phyloP scores from a whole-genome alignment of 345 rosid genomes.

The Eucalyptus curtisii region DNA sequence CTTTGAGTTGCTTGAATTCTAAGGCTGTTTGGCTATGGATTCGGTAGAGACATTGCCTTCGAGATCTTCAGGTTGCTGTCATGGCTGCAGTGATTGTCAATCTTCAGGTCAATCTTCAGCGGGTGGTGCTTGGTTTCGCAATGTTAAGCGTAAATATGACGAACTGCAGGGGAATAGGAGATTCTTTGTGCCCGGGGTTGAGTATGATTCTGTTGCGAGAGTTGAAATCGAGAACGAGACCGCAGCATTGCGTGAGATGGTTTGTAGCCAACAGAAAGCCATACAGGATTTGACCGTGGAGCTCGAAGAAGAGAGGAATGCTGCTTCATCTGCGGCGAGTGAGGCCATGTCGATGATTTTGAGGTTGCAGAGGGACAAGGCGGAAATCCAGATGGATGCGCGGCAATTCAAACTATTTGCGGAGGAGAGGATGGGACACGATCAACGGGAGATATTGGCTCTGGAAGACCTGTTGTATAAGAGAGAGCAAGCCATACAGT shows the following conservation, averaged over 20 bases:
- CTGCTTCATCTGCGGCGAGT: conserved; percentile 79
- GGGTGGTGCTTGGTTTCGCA: conserved; percentile 36
- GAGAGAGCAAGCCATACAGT: conserved; percentile 79
- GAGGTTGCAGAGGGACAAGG: conserved; percentile 93
- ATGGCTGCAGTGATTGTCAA: conserved; percentile 50
- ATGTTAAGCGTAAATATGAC: conserved; percentile 61
- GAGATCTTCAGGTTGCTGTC: conserved; percentile 24
- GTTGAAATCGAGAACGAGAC: conserved; percentile 77
- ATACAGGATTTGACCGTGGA: conserved; percentile 58
- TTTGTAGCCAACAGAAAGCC: conserved; percentile 58
- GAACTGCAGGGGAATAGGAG: conserved; percentile 34
- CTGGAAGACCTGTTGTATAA: conserved; percentile 75
- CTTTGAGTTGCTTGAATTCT: conserved; percentile 6
- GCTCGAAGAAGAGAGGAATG: conserved; percentile 90
- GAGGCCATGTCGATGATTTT: conserved; percentile 98
- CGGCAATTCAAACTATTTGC: conserved; percentile 80
- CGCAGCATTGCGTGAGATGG: conserved; percentile 56
- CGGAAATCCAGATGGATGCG: conserved; percentile 83
- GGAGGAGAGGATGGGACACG: conserved; percentile 93
- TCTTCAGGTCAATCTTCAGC: not conserved
- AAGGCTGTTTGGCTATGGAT: conserved; percentile 30
- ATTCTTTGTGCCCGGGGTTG: conserved; percentile 47
- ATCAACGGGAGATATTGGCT: conserved; percentile 61
- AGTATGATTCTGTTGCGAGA: conserved; percentile 36
- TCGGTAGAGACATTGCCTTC: conserved; percentile 18